Evolutionary conservation across 495 filamentous ascomycete genomes (phyloP), one percentile per base, ranked within the genome.

Genomic region (Friedmanniomyces endolithicus): DNA sequence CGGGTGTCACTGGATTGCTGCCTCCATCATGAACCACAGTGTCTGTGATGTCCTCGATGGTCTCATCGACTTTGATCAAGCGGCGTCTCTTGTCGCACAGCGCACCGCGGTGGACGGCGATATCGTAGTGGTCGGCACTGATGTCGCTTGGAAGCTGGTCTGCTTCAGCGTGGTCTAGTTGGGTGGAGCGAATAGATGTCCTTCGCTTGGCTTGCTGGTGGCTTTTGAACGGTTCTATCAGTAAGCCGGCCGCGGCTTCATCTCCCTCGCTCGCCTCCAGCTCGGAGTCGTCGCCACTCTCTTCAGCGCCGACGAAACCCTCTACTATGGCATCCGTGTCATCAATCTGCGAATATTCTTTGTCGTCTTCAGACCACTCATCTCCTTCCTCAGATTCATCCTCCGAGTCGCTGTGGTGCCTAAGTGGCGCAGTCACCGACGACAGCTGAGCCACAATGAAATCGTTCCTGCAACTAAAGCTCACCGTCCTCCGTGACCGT

Each of bases 381-480:
- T 48, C 46, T 14, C 41, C 46, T 24, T 49, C 46, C 46, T 31
- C 43, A 17, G n/a, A 17, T n/a, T 8, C 16, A 6, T 31, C 22
- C 2, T 53, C 48, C 2, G 48, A 52, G 7, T 55, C 55, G 22
- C 40, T 55, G 6, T 12, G n/a, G 7, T 7, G 27, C 25, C 44
- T 17, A 19, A 22, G 33, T 1, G 55, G 55, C 14, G 59, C 59
- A 11, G 14, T 39, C 40, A 62, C 29, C 3, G 55, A 50, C 1
- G 59, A 50, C 20, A 62, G 52, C 45, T 62, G 41, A 0, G 54
- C 54, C 1, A 41, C 9, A 16, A 56, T 56, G 16, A 50, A 27
- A 6, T 55, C 45, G n/a, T 29, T 19, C 23, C 16, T 31, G 17
- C 33, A 34, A 35, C 47, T 45, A 7, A 51, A 56, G 48, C 54